phyloP scores from a whole-genome alignment of 2,329 filamentous ascomycete species.

The Penicillium glabrum region DNA sequence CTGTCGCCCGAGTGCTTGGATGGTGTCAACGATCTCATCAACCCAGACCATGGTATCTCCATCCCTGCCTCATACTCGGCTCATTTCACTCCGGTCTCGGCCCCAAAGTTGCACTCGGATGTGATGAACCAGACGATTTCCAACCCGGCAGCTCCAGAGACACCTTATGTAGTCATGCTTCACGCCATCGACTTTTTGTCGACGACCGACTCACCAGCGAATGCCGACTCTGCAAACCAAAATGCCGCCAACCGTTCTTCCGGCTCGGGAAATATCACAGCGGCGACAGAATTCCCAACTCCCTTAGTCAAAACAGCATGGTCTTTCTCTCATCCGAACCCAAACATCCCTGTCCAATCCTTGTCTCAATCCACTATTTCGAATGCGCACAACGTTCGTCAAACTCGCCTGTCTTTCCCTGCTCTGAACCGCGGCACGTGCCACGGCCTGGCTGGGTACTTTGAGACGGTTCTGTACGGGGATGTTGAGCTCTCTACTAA shows the following conservation, averaged over 20 bases:
- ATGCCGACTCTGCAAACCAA: slow-evolving; percentile 16
- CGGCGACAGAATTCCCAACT: slow-evolving; percentile 32
- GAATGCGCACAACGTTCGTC: slow-evolving; percentile 89
- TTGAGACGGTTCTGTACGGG: slow-evolving; percentile 89
- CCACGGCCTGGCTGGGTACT: slow-evolving; percentile 91
- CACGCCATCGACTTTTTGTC: slow-evolving; percentile 86
- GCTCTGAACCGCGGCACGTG: slow-evolving; percentile 77
- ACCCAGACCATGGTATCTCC: slow-evolving; percentile 78
- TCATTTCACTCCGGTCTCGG: slow-evolving; percentile 86
- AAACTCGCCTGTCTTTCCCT: slow-evolving; percentile 74
- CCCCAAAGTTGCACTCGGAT: slow-evolving; percentile 81
- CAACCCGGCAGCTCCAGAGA: slow-evolving; percentile 76
- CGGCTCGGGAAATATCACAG: slow-evolving; percentile 26
- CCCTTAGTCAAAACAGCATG: slow-evolving; percentile 45
- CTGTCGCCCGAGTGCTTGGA: slow-evolving; percentile 95
- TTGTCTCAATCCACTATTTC: slow-evolving; percentile 54
- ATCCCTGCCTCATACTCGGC: slow-evolving; percentile 94
- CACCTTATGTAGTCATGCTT: slow-evolving; percentile 91
- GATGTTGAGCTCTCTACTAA: slow-evolving; percentile 88
- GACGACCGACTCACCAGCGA: slow-evolving; percentile 54
- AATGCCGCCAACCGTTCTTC: slow-evolving; percentile 27
- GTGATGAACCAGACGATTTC: slow-evolving; percentile 62
- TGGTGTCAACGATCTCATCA: slow-evolving; percentile 88
- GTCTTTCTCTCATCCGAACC: slow-evolving; percentile 46
- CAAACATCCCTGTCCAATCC: slow-evolving; percentile 35